Conservation (phyloP, 1,284 basidiomycete genomes). For the Tausonia pullulans region DNA sequence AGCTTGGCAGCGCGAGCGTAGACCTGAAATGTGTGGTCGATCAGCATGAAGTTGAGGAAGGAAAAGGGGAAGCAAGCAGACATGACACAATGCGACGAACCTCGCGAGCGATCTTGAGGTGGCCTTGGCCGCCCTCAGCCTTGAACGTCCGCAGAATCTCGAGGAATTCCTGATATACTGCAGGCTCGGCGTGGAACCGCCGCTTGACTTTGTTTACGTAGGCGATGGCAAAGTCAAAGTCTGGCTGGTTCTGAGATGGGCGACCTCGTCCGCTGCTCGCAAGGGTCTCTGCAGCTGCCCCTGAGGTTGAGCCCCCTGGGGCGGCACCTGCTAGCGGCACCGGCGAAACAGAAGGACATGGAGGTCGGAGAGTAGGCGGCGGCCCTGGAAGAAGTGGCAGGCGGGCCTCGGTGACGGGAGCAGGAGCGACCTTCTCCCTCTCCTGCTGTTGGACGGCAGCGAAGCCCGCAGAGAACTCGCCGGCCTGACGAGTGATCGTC, state of each 20-base stretch:
- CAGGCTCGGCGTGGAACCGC: conserved; percentile 78
- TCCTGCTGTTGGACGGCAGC: conserved; percentile 16
- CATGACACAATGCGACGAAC: neutral
- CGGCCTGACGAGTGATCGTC: conserved; percentile 50
- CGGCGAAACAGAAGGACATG: conserved; percentile 18
- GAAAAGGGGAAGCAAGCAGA: conserved; percentile 15
- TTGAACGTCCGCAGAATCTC: conserved; percentile 97
- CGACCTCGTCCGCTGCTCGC: too few relatives aligned
- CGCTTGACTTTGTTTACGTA: conserved; percentile 99
- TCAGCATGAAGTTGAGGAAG: neutral
- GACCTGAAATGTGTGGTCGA: conserved; percentile 44
- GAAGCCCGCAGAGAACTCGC: conserved; percentile 30
- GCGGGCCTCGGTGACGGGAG: conserved; percentile 21
- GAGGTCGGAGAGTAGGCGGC: neutral
- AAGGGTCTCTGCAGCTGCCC: neutral
- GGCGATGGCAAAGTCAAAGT: conserved; percentile 96
- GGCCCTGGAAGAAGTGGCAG: too few relatives aligned
- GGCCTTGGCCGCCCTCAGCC: conserved; percentile 77
- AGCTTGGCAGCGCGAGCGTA: conserved; percentile 84
- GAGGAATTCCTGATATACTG: conserved; percentile 95
- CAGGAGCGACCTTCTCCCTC: neutral
- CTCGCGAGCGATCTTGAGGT: conserved; percentile 55
- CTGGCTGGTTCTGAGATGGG: conserved; percentile 46
- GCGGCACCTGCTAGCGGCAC: conserved; percentile 40
- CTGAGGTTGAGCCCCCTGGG: conserved; percentile 19